These are phyloP conservation scores for Pogostemon cablin DNA, from an alignment of 257 asterid genomes.

Conservation along the genomic window DNA sequence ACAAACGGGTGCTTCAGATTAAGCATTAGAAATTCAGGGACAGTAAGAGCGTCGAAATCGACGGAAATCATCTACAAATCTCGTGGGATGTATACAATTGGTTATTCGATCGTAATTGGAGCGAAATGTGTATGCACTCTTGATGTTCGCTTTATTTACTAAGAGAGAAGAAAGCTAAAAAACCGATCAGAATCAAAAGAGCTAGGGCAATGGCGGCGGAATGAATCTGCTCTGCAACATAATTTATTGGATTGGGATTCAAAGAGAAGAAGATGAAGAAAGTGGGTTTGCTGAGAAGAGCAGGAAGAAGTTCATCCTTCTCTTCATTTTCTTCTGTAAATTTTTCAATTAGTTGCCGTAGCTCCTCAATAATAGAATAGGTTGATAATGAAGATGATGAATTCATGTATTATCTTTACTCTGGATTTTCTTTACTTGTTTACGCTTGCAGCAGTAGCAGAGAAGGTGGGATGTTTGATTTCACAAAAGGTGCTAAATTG, in stretches of 20 bases:
- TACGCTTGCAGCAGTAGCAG: slow-evolving; percentile 57
- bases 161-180: slow-evolving; percentile 30
- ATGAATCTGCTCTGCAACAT: slow-evolving; percentile 27
- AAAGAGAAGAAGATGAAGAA: slow-evolving; percentile 55
- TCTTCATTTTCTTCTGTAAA: slow-evolving; percentile 55
- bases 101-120: slow-evolving; percentile 40
- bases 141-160: slow-evolving; percentile 52
- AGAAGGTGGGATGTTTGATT: too few relatives aligned
- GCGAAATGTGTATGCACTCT: slow-evolving; percentile 54
- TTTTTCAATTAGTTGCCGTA: slow-evolving; percentile 48
- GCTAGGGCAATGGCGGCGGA: slow-evolving; percentile 5
- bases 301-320: slow-evolving; percentile 44
- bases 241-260: slow-evolving; percentile 46
- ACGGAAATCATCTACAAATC: slow-evolving; percentile 45
- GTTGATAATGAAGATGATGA: slow-evolving; percentile 63
- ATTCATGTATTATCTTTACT: slow-evolving; percentile 41
- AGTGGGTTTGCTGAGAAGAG: slow-evolving; percentile 36
- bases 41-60: slow-evolving; percentile 53
- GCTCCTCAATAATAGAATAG: slow-evolving; percentile 65
- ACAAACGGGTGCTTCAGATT: slow-evolving; percentile 44
- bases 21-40: slow-evolving; percentile 76
- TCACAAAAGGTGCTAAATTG: too few relatives aligned
- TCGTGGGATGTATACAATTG: slow-evolving; percentile 69
- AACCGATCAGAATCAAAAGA: not conserved
- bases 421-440: slow-evolving; percentile 59